phyloP scores from a whole-genome alignment of 176 grass and related monocot species.

The Oryza coarctata region DNA sequence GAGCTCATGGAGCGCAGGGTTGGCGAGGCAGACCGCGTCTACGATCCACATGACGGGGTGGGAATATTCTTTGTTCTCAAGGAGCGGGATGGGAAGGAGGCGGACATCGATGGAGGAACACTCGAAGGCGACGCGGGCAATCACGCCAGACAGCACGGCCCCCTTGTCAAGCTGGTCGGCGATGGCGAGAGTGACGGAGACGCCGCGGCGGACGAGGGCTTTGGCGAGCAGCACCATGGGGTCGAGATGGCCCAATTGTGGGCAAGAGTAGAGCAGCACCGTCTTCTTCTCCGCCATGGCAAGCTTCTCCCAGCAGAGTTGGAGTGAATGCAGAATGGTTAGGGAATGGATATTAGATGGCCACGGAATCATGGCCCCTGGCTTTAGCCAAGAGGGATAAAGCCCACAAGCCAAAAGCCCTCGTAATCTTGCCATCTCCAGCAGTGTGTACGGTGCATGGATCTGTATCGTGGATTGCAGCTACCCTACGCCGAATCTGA shows the following conservation, averaged over 20 bases:
- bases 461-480: no score
- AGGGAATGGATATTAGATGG: no score
- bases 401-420: no score
- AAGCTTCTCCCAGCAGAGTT: background rate
- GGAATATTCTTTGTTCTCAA: background rate
- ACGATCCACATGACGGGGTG: background rate
- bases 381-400: no score
- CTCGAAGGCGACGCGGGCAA: conserved; percentile 17
- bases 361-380: no score
- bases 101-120: conserved; percentile 35
- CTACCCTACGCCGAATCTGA: no score
- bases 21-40: conserved; percentile 17
- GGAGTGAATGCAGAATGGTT: no score
- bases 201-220: conserved; percentile 39
- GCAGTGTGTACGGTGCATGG: no score
- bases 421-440: no score
- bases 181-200: conserved; percentile 43
- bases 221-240: conserved; percentile 68
- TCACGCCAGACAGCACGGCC: conserved; percentile 17
- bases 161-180: conserved; percentile 21
- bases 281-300: conserved; percentile 34
- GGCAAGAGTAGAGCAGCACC: conserved; percentile 54
- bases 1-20: background rate
- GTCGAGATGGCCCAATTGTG: conserved; percentile 55
- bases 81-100: conserved; percentile 14